phyloP scores from a whole-genome alignment of 106 monocot species.

The Ottelia alismoides region DNA sequence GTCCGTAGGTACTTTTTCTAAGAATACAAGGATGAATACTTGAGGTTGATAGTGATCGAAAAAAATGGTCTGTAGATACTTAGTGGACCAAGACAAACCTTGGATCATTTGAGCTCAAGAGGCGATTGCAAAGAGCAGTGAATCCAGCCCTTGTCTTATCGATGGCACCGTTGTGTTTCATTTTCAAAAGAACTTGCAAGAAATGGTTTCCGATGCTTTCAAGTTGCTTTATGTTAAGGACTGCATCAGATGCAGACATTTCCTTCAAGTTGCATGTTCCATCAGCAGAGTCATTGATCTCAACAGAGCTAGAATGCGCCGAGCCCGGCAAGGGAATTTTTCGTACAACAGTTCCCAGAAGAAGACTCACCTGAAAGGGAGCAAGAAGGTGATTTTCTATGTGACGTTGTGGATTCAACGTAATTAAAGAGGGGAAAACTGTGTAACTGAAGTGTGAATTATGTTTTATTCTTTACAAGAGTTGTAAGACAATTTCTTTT shows the following conservation, averaged over 20 bases:
- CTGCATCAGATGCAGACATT: slow-evolving; percentile 8
- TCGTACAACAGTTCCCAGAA: slow-evolving; percentile 80
- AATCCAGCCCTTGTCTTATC: slow-evolving; percentile 99
- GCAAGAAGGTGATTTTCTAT: too few species aligned
- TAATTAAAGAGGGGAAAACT: too few species aligned
- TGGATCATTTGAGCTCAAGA: slow-evolving; percentile 95
- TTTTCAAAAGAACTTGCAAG: slow-evolving; percentile 96
- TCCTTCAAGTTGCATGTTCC: slow-evolving; percentile 6
- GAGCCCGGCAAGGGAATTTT: slow-evolving; percentile 81
- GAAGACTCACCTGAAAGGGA: slow-evolving; percentile 82
- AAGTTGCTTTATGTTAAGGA: slow-evolving; percentile 70
- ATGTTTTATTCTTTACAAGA: too few species aligned
- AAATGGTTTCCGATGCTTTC: slow-evolving; percentile 88
- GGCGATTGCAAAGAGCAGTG: slow-evolving; percentile 94
- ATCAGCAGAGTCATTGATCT: slow-evolving; percentile 3
- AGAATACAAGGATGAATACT: too few species aligned
- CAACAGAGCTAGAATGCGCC: slow-evolving; percentile 16
- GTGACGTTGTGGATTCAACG: too few species aligned
- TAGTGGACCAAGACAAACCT: slow-evolving; percentile 29
- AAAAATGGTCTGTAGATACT: too few species aligned
- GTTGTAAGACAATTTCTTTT: too few species aligned
- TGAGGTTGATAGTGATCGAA: too few species aligned
- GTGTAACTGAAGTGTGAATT: too few species aligned
- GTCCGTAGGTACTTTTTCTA: too few species aligned
- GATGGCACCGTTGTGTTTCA: slow-evolving; percentile 99